Evolutionary conservation across 2,329 filamentous ascomycete species (phyloP).

Genomic region (Aspergillus aculeatus): DNA sequence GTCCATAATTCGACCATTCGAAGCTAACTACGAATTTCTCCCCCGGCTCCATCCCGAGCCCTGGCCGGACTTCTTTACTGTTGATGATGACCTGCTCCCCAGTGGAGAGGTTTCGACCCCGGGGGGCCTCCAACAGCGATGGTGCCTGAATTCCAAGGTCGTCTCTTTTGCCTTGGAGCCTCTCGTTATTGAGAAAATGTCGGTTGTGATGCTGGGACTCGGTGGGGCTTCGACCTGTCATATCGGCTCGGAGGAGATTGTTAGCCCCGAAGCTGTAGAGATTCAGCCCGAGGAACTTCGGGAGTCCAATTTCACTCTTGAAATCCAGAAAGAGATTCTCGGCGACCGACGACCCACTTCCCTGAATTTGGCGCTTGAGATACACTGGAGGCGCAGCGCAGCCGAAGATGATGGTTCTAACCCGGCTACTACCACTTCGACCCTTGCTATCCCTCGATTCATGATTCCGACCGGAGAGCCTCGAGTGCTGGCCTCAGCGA

Average conservation of each 20-base stretch:
- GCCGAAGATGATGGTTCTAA: constrained; percentile 29
- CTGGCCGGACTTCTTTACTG: constrained; percentile 86
- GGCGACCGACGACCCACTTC: constrained; percentile 77
- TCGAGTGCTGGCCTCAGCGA: constrained; percentile 65
- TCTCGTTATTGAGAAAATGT: constrained; percentile 62
- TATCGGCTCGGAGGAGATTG: constrained; percentile 34
- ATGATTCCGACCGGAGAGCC: constrained; percentile 81
- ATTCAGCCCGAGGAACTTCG: constrained; percentile 68
- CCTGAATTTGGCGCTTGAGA: constrained; percentile 70
- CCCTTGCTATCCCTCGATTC: constrained; percentile 75
- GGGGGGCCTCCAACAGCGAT: constrained; percentile 73
- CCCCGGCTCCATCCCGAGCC: constrained; percentile 72
- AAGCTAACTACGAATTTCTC: constrained; percentile 84
- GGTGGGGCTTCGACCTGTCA: constrained; percentile 63
- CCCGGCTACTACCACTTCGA: constrained; percentile 58
- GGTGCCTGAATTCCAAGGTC: constrained; percentile 70
- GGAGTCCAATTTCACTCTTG: constrained; percentile 70
- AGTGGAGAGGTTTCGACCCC: constrained; percentile 33
- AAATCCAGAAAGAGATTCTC: constrained; percentile 71
- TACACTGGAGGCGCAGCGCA: constrained; percentile 70
- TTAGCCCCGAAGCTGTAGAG: constrained; percentile 31
- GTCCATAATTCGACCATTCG: constrained; percentile 77
- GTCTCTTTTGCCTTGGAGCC: constrained; percentile 72
- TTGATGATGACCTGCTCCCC: constrained; percentile 45
- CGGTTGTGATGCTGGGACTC: constrained; percentile 60